Evolutionary conservation across 2,329 filamentous ascomycete species (phyloP).

Genomic region (Scolecobasidium constrictum): DNA sequence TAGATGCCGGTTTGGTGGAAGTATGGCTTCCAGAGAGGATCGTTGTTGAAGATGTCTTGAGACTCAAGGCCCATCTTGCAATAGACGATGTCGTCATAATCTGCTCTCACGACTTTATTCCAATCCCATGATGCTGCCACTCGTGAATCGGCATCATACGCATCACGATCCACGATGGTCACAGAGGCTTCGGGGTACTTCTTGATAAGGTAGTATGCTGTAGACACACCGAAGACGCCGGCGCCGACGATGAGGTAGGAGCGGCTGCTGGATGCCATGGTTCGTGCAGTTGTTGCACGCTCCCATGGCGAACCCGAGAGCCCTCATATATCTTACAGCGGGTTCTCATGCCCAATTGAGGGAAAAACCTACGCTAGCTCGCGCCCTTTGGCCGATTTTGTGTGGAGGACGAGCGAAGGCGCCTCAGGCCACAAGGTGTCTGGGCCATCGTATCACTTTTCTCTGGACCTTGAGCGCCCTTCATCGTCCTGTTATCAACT

Average conservation of each 20-base stretch:
- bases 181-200: constrained; percentile 29
- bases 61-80: constrained; percentile 55
- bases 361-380: neutral
- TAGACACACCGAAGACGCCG: constrained; percentile 26
- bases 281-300: neutral
- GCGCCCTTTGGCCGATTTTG: too few relatives aligned
- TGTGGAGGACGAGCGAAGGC: too few relatives aligned
- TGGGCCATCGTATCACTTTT: too few relatives aligned
- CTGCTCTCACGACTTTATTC: constrained; percentile 62
- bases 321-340: neutral
- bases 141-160: constrained; percentile 18
- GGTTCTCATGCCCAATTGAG: neutral
- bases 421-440: too few relatives aligned
- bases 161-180: constrained; percentile 28
- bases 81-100: constrained; percentile 56
- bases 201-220: constrained; percentile 27
- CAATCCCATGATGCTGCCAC: constrained; percentile 59
- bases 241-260: constrained; percentile 21
- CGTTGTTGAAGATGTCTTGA: constrained; percentile 47
- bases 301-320: neutral
- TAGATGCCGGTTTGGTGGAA: constrained; percentile 43
- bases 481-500: too few relatives aligned
- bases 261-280: neutral
- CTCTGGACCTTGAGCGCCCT: too few relatives aligned
- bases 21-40: constrained; percentile 44